Conservation (phyloP, 148 eudicot species). For the Nyssa sinensis region DNA sequence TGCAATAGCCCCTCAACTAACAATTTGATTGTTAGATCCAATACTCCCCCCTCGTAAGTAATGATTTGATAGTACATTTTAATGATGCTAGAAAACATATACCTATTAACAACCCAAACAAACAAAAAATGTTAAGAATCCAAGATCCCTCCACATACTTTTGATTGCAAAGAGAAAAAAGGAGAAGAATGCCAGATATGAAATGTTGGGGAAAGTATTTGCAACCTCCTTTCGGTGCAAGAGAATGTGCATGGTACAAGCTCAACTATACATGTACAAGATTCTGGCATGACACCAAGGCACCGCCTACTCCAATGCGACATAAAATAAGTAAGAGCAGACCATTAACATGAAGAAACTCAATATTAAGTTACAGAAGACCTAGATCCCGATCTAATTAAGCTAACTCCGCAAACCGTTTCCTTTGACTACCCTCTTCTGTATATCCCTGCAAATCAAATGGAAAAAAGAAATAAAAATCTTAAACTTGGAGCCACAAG, state of each 20-base stretch:
- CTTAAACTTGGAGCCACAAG: not conserved
- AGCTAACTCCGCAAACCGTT: constrained; percentile 45
- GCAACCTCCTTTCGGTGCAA: constrained; percentile 26
- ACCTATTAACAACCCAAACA: not conserved
- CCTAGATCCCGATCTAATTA: constrained; percentile 19
- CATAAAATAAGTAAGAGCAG: constrained; percentile 23
- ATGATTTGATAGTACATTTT: not conserved
- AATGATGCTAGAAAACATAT: not conserved
- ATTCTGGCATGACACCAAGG: constrained; percentile 29
- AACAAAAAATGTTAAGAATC: not conserved
- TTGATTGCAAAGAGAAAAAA: not conserved
- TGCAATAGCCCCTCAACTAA: not conserved
- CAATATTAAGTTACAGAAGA: constrained; percentile 45
- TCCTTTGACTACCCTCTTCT: constrained; percentile 45
- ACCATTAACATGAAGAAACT: constrained; percentile 24
- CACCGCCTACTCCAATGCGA: constrained; percentile 21
- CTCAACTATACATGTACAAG: constrained; percentile 47
- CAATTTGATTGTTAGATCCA: not conserved
- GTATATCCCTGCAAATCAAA: constrained; percentile 42
- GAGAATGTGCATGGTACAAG: constrained; percentile 31
- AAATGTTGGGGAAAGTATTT: constrained; percentile 26
- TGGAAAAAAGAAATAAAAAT: constrained; percentile 3
- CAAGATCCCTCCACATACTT: not conserved
- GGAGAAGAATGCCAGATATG: constrained; percentile 8
- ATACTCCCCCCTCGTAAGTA: not conserved